phyloP scores from a whole-genome alignment of 257 asterid species.

The Fraxinus quadrangulata region DNA sequence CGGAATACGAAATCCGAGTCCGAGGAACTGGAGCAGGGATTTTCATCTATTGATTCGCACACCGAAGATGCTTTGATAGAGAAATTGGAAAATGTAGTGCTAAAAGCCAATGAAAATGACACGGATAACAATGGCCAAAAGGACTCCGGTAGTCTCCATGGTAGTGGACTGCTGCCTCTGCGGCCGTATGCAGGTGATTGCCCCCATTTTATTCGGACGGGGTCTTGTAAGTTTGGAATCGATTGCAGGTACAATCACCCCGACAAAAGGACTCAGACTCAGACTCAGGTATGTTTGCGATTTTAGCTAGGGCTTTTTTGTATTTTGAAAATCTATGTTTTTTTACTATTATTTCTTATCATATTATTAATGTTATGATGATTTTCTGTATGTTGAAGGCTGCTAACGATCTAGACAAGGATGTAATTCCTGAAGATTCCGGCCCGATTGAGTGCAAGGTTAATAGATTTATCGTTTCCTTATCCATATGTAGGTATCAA shows the following conservation, averaged over 20 bases:
- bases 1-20: not conserved
- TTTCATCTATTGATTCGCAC: not conserved
- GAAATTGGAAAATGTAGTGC: slow-evolving; percentile 28
- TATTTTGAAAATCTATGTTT: not conserved
- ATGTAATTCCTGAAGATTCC: not conserved
- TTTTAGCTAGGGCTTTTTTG: not conserved
- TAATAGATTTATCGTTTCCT: not conserved
- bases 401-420: slow-evolving; percentile 7
- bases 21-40: slow-evolving; percentile 1
- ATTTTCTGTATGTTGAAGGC: slow-evolving; percentile 14
- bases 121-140: not conserved
- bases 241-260: slow-evolving; percentile 52
- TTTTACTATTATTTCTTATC: slow-evolving; percentile 7
- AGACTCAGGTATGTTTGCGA: slow-evolving; percentile 19
- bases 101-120: slow-evolving; percentile 14
- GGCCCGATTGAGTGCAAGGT: slow-evolving; percentile 27
- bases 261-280: not conserved
- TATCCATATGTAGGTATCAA: not conserved
- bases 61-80: slow-evolving; percentile 16
- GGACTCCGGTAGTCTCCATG: not conserved
- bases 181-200: slow-evolving; percentile 49
- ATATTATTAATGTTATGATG: not conserved
- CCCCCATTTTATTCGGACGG: slow-evolving; percentile 39
- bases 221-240: slow-evolving; percentile 40
- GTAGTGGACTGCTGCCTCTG: slow-evolving; percentile 27